Evolutionary conservation across 164 flowering plant genomes (phyloP).

Genomic region (Chimonanthus praecox): DNA sequence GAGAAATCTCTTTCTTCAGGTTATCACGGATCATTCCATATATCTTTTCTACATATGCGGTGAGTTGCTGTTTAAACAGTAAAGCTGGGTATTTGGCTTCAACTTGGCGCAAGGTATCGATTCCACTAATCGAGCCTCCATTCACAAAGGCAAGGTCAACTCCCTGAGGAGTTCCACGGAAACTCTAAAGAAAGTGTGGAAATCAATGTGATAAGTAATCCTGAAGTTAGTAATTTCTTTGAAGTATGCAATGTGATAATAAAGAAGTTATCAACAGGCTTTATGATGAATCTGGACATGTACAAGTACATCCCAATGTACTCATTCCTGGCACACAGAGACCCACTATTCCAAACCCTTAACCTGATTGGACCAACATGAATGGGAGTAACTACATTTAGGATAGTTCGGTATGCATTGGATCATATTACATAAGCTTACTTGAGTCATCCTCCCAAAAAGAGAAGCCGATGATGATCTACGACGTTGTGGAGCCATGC

Average conservation of each 20-base stretch:
- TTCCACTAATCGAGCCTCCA: conserved; percentile 63
- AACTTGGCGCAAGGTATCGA: conserved; percentile 74
- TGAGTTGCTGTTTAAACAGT: conserved; percentile 98
- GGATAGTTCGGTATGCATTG: not conserved
- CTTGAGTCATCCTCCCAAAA: conserved; percentile 96
- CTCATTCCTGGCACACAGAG: not conserved
- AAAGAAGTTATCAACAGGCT: not conserved
- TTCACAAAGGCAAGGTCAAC: conserved; percentile 69
- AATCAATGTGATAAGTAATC: not conserved
- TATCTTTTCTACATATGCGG: conserved; percentile 96
- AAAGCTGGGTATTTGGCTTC: conserved; percentile 99
- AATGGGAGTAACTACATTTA: not conserved
- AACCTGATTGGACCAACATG: not conserved
- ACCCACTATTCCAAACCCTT: not conserved
- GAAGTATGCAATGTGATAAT: not conserved
- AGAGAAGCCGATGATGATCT: conserved; percentile 81
- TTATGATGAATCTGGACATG: not conserved
- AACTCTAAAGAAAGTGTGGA: conserved; percentile 49
- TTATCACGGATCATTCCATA: conserved; percentile 99
- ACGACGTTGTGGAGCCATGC: conserved; percentile 87
- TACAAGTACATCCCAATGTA: not conserved
- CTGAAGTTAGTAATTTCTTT: not conserved
- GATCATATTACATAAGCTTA: conserved; percentile 17
- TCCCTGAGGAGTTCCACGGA: conserved; percentile 89
- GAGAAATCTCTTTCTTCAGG: conserved; percentile 92